phyloP scores from a whole-genome alignment of 345 rosid species.

The Iberis pinnata region DNA sequence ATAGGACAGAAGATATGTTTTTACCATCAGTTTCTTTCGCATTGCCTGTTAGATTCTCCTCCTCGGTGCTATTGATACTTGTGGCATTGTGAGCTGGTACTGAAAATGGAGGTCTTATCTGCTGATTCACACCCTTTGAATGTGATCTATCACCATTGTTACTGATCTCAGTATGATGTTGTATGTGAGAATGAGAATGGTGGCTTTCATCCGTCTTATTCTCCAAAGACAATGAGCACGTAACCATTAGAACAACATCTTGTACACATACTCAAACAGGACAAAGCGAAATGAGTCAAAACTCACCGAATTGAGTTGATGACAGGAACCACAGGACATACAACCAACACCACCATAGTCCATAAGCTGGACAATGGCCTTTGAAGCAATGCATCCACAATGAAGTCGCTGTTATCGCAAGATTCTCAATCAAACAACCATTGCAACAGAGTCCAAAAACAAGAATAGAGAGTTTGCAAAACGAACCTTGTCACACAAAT shows the following conservation, averaged over 20 bases:
- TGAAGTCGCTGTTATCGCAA: conserved; percentile 57
- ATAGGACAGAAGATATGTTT: no score
- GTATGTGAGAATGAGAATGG: no score
- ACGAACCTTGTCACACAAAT: conserved; percentile 51
- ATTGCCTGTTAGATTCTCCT: conserved; percentile 31
- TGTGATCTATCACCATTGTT: conserved; percentile 50
- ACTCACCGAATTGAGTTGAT: conserved; percentile 43
- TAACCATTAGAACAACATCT: conserved; percentile 7
- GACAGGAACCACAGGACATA: conserved; percentile 40
- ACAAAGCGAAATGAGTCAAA: conserved; percentile 2
- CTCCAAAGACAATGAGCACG: conserved; percentile 17
- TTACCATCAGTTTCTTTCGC: conserved; percentile 46
- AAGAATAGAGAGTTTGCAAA: not conserved
- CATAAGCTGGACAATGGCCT: conserved; percentile 46
- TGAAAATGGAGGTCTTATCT: conserved; percentile 57
- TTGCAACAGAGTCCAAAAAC: not conserved
- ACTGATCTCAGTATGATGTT: conserved; percentile 35
- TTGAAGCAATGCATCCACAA: conserved; percentile 84
- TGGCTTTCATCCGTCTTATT: conserved; percentile 36
- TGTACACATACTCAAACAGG: not conserved
- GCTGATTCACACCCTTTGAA: conserved; percentile 31
- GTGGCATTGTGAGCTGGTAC: conserved; percentile 48
- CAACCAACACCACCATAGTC: conserved; percentile 86
- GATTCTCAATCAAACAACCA: conserved; percentile 13
- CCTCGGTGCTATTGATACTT: conserved; percentile 26